Conservation (phyloP, 805 yeast genomes). For the Saccharomycopsis sp. region DNA sequence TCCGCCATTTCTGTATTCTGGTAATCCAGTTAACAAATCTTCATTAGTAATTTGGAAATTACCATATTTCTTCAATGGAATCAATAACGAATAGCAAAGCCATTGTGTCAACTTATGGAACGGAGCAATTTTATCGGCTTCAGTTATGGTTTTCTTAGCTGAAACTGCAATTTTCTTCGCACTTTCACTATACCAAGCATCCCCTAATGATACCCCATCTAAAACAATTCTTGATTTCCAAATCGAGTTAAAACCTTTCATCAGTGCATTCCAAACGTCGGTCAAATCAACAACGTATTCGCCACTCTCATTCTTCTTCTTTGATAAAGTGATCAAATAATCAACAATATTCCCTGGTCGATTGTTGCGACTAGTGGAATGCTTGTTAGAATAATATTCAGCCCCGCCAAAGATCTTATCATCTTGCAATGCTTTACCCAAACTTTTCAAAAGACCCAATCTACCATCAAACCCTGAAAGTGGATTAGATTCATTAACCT, state of each 20-base stretch:
- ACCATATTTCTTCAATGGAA: constrained; percentile 44
- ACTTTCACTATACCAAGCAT: constrained; percentile 43
- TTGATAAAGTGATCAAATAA: constrained; percentile 30
- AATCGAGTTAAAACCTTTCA: constrained; percentile 49
- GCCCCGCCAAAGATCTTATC: constrained; percentile 36
- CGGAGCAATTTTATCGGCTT: constrained; percentile 41
- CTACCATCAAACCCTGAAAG: constrained; percentile 53
- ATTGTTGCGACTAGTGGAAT: no score
- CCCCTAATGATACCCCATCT: constrained; percentile 49
- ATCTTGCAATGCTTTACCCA: constrained; percentile 43
- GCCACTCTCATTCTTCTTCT: constrained; percentile 22
- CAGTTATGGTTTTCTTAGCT: constrained; percentile 23
- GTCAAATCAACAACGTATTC: constrained; percentile 35
- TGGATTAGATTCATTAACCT: constrained; percentile 40
- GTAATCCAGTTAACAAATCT: constrained; percentile 45
- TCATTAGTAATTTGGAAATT: constrained; percentile 33
- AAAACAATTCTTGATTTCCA: constrained; percentile 53
- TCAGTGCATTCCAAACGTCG: constrained; percentile 46
- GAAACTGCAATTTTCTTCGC: constrained; percentile 28
- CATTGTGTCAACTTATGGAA: constrained; percentile 64
- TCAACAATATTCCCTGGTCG: constrained; percentile 52
- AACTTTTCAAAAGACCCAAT: constrained; percentile 35
- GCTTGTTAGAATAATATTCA: neutral
- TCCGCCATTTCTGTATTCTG: constrained; percentile 63
- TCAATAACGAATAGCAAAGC: constrained; percentile 54